These are phyloP conservation scores for Kodamaea lidongshanica DNA, from an alignment of 805 yeast genomes.

Conservation along the genomic window DNA sequence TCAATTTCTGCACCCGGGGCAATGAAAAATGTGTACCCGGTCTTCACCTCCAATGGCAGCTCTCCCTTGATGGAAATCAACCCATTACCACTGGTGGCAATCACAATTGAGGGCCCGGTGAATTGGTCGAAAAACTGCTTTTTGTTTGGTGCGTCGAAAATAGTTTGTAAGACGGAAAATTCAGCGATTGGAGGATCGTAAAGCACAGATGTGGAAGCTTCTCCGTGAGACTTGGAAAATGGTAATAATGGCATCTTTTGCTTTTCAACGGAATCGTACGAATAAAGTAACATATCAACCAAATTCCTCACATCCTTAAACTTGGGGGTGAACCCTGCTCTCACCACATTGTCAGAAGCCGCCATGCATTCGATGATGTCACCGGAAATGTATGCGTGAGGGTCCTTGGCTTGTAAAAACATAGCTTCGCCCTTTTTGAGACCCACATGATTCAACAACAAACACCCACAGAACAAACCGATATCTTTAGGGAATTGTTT, in stretches of 20 bases:
- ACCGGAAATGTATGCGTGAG: slow-evolving; percentile 96
- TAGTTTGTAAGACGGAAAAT: slow-evolving; percentile 85
- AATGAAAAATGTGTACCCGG: slow-evolving; percentile 80
- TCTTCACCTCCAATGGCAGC: slow-evolving; percentile 37
- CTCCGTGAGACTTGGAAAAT: slow-evolving; percentile 59
- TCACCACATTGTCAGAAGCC: slow-evolving; percentile 94
- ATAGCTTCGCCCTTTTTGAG: slow-evolving; percentile 90
- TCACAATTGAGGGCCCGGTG: slow-evolving; percentile 82
- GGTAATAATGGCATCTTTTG: slow-evolving; percentile 76
- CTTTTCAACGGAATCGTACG: slow-evolving; percentile 81
- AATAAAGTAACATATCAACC: slow-evolving; percentile 86
- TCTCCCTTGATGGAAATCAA: slow-evolving; percentile 39
- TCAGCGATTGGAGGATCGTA: slow-evolving; percentile 97
- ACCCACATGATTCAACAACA: slow-evolving; percentile 81
- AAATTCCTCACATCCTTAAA: slow-evolving; percentile 91
- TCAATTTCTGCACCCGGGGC: slow-evolving; percentile 70
- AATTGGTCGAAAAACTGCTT: slow-evolving; percentile 54
- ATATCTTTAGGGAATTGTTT: slow-evolving; percentile 89
- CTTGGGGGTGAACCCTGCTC: slow-evolving; percentile 99
- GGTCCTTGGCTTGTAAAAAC: slow-evolving; percentile 94
- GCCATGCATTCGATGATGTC: slow-evolving; percentile 99
- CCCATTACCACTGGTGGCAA: slow-evolving; percentile 80
- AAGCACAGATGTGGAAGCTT: slow-evolving; percentile 51
- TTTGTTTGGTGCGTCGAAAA: slow-evolving; percentile 47
- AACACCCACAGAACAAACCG: slow-evolving; percentile 93